Evolutionary conservation across 1,284 basidiomycete species (phyloP).

Genomic region (Afroboletus lepidellus): DNA sequence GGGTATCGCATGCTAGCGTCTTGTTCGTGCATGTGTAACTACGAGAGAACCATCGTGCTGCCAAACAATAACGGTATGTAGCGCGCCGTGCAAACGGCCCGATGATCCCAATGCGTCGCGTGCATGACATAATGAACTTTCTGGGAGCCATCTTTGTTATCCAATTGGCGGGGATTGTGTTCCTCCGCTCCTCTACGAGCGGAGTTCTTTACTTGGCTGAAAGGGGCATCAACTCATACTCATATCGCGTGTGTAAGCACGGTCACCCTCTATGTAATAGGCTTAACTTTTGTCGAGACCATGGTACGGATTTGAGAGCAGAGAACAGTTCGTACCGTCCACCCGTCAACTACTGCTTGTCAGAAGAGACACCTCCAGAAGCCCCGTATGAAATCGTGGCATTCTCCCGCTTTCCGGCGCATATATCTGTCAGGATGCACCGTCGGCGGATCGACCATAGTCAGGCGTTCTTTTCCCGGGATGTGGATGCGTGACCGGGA

Average conservation of each 20-base stretch:
- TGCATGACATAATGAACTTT: slow-evolving; percentile 57
- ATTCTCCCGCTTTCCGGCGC: slow-evolving; percentile 22
- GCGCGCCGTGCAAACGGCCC: neutral
- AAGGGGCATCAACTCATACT: slow-evolving; percentile 1
- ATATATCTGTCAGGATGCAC: slow-evolving; percentile 11
- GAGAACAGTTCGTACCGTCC: slow-evolving; percentile 58
- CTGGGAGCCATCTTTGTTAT: slow-evolving; percentile 61
- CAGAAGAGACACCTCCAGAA: slow-evolving; percentile 42
- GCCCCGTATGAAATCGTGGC: slow-evolving; percentile 30
- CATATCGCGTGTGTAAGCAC: slow-evolving; percentile 55
- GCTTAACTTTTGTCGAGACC: slow-evolving; percentile 51
- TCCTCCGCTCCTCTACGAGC: slow-evolving; percentile 52
- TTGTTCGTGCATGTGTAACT: slow-evolving; percentile 48
- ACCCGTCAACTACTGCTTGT: slow-evolving; percentile 50
- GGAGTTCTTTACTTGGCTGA: slow-evolving; percentile 43
- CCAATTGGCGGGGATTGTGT: slow-evolving; percentile 52
- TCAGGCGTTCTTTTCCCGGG: slow-evolving; percentile 16
- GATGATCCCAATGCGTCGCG: neutral
- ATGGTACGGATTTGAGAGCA: slow-evolving; percentile 54
- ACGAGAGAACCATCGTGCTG: slow-evolving; percentile 53
- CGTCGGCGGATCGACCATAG: slow-evolving; percentile 17
- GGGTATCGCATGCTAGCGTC: slow-evolving; percentile 33
- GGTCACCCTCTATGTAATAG: slow-evolving; percentile 41
- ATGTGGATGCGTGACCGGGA: slow-evolving; percentile 17
- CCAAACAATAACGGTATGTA: slow-evolving; percentile 59